Percentiles rank a stretch among this genome's conserved stretches.
Conservation (phyloP, 495 filamentous ascomycete species). For the Hapsidospora chrysogenum region DNA sequence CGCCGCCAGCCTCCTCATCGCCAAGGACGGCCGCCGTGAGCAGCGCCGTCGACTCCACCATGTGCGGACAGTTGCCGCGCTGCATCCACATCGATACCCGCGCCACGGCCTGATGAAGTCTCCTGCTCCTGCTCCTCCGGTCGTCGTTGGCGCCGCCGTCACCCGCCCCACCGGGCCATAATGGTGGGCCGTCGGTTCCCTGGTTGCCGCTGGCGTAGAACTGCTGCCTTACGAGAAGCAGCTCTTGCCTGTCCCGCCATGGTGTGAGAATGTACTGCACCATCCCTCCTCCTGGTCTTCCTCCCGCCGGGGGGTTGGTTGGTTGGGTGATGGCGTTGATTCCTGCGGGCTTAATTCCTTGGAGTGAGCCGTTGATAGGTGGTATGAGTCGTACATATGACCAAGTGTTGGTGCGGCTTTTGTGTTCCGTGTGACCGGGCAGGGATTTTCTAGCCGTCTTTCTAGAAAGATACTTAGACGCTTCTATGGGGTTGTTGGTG, state of each 20-base stretch:
- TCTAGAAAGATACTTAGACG: too few relatives aligned
- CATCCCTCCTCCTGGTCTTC: too few relatives aligned
- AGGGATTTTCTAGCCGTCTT: too few relatives aligned
- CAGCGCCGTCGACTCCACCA: slow-evolving; percentile 67
- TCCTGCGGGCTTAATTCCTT: too few relatives aligned
- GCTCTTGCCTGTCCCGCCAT: slow-evolving; percentile 51
- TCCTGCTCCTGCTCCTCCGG: not conserved
- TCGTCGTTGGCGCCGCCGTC: not conserved
- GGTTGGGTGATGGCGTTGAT: too few relatives aligned
- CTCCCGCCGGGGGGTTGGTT: too few relatives aligned
- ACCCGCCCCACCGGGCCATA: not conserved
- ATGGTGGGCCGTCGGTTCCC: not conserved
- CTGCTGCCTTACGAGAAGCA: slow-evolving; percentile 46
- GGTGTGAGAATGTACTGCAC: slow-evolving; percentile 64
- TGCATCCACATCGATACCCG: slow-evolving; percentile 39
- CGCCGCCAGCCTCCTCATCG: slow-evolving; percentile 34
- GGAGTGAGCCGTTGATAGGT: too few relatives aligned
- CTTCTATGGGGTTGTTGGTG: too few relatives aligned
- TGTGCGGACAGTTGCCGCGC: slow-evolving; percentile 62
- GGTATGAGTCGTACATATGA: slow-evolving; percentile 10
- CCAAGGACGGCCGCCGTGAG: slow-evolving; percentile 57
- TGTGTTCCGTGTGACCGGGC: too few relatives aligned
- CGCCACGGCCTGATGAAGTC: slow-evolving; percentile 18
- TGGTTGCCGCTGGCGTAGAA: slow-evolving; percentile 42
- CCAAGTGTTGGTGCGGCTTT: not conserved